Conservation (phyloP, 257 asterid species). For the Capsicum rhomboideum region DNA sequence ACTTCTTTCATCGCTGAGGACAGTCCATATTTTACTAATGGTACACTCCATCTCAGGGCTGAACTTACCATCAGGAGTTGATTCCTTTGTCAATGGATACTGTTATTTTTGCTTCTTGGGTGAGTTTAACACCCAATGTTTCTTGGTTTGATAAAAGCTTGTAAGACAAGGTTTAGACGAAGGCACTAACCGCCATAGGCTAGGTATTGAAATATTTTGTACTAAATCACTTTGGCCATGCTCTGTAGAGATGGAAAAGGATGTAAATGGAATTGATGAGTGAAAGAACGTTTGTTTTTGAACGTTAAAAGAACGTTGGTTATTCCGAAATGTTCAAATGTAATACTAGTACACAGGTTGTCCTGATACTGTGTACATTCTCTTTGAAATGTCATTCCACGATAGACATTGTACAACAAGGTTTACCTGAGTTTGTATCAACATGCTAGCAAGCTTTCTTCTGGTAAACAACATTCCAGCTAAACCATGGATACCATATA, state of each 20-base stretch:
- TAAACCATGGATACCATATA: not conserved
- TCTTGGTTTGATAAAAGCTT: not conserved
- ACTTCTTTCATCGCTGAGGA: slow-evolving; percentile 77
- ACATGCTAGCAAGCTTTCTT: not conserved
- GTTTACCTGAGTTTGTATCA: not conserved
- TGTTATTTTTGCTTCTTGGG: not conserved
- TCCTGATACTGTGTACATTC: not conserved
- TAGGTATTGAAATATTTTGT: not conserved
- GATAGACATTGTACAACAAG: not conserved
- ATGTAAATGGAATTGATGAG: not conserved
- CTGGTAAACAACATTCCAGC: not conserved
- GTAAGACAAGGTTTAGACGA: not conserved
- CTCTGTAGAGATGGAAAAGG: not conserved
- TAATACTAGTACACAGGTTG: not conserved
- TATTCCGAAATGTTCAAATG: not conserved
- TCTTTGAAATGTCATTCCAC: not conserved
- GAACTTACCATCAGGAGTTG: slow-evolving; percentile 70
- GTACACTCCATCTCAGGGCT: slow-evolving; percentile 71
- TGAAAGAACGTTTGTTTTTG: not conserved
- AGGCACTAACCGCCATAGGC: not conserved
- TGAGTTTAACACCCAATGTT: not conserved
- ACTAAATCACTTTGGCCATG: not conserved
- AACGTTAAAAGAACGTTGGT: not conserved
- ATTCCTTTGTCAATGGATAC: not conserved
- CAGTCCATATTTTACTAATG: slow-evolving; percentile 59